phyloP scores from a whole-genome alignment of 73 alveolate genomes.

The Symbiodinium natans region DNA sequence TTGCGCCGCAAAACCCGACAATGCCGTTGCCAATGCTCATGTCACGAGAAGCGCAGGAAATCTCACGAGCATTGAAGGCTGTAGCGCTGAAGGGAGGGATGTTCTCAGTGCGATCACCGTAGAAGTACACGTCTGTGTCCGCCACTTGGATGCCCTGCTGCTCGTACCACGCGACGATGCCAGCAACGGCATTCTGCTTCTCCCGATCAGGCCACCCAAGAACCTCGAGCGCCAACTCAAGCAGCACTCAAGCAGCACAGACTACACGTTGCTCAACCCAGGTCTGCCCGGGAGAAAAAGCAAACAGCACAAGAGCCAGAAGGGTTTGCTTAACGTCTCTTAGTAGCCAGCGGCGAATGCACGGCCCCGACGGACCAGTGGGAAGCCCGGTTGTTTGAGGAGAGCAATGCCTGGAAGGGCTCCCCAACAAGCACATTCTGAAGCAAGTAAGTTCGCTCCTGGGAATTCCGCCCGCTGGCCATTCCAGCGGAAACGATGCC shows the following conservation, averaged over 20 bases:
- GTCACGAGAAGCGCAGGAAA: slow-evolving; percentile 67
- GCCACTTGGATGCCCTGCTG: slow-evolving; percentile 27
- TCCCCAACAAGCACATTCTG: slow-evolving; percentile 25
- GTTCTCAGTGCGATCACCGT: slow-evolving; percentile 77
- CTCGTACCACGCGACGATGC: slow-evolving; percentile 42
- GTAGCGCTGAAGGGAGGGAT: slow-evolving; percentile 55
- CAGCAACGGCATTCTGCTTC: slow-evolving; percentile 60
- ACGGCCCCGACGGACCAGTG: slow-evolving; percentile 32
- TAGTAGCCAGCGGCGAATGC: slow-evolving; percentile 22
- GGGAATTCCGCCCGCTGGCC: slow-evolving; percentile 59
- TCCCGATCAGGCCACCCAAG: slow-evolving; percentile 49
- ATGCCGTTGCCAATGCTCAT: slow-evolving; percentile 22
- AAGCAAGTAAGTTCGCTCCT: slow-evolving; percentile 51
- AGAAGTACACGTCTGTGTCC: slow-evolving; percentile 35
- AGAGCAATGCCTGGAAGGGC: slow-evolving; percentile 1
- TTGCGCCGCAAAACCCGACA: slow-evolving; percentile 58
- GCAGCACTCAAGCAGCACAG: too few relatives aligned
- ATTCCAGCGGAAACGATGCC: slow-evolving; percentile 42
- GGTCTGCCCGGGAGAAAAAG: too few relatives aligned
- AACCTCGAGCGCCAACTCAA: neutral
- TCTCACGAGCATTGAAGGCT: slow-evolving; percentile 47
- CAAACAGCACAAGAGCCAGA: neutral
- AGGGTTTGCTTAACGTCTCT: too few relatives aligned
- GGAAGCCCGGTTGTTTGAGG: neutral
- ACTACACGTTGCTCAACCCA: too few relatives aligned